Percentiles rank a stretch among this genome's conserved stretches.
Evolutionary conservation across 768 basidiomycete genomes (phyloP).

Genomic region (Serendipita sp.): DNA sequence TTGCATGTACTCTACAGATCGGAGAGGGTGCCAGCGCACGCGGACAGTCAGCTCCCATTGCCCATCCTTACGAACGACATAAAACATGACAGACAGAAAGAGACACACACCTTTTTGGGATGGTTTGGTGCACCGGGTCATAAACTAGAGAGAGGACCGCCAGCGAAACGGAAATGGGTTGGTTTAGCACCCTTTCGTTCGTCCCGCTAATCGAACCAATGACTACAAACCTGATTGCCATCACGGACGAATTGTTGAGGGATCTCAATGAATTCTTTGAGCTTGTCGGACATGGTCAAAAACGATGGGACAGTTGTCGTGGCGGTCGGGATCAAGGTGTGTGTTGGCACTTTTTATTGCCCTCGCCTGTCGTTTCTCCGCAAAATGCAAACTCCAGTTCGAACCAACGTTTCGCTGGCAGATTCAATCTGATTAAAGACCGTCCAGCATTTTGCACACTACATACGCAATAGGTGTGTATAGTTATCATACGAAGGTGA

Average conservation of each 20-base stretch:
- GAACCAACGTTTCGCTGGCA: no score
- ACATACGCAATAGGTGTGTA: neutral
- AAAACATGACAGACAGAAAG: neutral
- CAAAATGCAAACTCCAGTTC: no score
- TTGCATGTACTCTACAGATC: constrained; percentile 92
- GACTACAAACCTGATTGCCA: constrained; percentile 63
- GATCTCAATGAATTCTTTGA: constrained; percentile 79
- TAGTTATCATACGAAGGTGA: neutral
- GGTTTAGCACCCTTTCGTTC: no score
- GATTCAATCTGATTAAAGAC: no score
- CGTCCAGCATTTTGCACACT: no score
- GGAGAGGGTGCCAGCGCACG: neutral
- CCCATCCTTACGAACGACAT: neutral
- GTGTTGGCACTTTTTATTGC: no score
- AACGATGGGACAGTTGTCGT: neutral
- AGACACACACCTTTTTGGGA: constrained; percentile 68
- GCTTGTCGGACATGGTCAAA: constrained; percentile 64
- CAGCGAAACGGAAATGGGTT: neutral
- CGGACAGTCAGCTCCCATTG: constrained; percentile 1
- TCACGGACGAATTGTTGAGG: constrained; percentile 87
- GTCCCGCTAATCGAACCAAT: neutral
- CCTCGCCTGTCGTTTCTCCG: no score
- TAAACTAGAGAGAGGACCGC: constrained; percentile 43
- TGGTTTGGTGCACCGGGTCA: constrained; percentile 95
- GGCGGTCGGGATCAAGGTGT: neutral